phyloP scores from a whole-genome alignment of 257 asterid genomes.

The Phtheirospermum japonicum region DNA sequence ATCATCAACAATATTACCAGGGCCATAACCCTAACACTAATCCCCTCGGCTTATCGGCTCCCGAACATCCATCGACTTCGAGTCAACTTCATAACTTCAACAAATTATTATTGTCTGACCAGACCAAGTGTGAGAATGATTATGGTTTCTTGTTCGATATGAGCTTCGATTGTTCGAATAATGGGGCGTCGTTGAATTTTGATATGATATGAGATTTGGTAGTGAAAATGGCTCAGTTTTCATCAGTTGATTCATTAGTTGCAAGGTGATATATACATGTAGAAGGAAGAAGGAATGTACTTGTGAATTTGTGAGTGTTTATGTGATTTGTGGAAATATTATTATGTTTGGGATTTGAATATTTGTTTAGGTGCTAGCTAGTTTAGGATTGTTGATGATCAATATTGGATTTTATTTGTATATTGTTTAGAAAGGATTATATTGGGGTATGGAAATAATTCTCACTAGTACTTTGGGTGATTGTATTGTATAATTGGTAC shows the following conservation, averaged over 20 bases:
- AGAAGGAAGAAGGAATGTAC: no score
- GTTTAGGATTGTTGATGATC: no score
- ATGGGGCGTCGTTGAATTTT: slow-evolving; percentile 12
- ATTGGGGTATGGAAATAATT: no score
- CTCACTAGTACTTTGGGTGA: no score
- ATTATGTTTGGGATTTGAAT: no score
- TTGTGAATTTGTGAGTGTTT: slow-evolving; percentile 15
- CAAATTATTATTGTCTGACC: slow-evolving; percentile 1
- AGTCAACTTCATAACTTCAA: not conserved
- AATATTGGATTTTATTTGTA: no score
- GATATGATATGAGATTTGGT: slow-evolving; percentile 34
- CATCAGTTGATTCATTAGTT: slow-evolving; percentile 11
- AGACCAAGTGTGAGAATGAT: slow-evolving; percentile 36
- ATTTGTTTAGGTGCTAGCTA: not conserved
- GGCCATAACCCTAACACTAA: slow-evolving; percentile 39
- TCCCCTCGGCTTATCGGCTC: not conserved
- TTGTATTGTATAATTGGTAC: no score
- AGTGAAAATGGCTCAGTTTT: slow-evolving; percentile 38
- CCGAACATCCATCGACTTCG: not conserved
- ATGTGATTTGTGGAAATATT: no score
- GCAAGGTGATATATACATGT: not conserved
- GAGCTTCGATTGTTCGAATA: slow-evolving; percentile 30
- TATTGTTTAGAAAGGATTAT: no score
- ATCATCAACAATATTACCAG: slow-evolving; percentile 14
- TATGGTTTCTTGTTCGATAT: slow-evolving; percentile 37